phyloP scores from a whole-genome alignment of 495 filamentous ascomycete species.

The Penicillium tannophilum region DNA sequence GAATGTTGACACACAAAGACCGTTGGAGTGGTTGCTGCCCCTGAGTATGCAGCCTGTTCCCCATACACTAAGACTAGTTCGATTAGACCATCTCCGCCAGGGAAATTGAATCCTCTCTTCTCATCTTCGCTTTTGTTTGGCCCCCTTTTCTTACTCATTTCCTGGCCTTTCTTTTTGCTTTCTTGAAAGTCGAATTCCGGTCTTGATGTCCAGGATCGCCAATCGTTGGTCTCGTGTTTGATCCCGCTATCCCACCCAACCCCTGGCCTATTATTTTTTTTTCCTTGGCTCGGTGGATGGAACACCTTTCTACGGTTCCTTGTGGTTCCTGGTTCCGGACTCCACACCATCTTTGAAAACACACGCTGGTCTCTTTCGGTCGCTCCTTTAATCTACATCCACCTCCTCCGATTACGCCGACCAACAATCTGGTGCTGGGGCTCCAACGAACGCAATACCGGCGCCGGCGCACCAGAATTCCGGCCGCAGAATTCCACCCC shows the following conservation, averaged over 20 bases:
- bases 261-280: constrained; percentile 21
- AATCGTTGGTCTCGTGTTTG: constrained; percentile 1
- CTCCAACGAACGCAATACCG: constrained; percentile 12
- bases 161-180: constrained; percentile 8
- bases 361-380: constrained; percentile 16
- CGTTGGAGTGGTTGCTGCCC: constrained; percentile 21
- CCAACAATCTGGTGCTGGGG: constrained; percentile 10
- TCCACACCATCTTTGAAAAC: constrained; percentile 30
- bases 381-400: not conserved
- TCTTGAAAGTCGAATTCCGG: constrained; percentile 13
- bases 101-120: constrained; percentile 29
- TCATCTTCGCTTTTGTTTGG: constrained; percentile 6
- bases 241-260: constrained; percentile 6
- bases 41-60: constrained; percentile 27
- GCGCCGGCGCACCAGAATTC: constrained; percentile 17
- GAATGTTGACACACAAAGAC: constrained; percentile 14
- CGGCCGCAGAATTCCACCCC: constrained; percentile 9
- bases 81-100: constrained; percentile 29
- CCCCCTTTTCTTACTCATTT: constrained; percentile 2
- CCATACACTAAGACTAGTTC: constrained; percentile 27
- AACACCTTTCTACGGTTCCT: constrained; percentile 26
- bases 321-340: constrained; percentile 33
- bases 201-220: constrained; percentile 8
- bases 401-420: not conserved
- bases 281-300: constrained; percentile 24